Base-by-base conservation (phyloP, 2,329 filamentous ascomycete species). In the Chaetothyriales sp. region DNA sequence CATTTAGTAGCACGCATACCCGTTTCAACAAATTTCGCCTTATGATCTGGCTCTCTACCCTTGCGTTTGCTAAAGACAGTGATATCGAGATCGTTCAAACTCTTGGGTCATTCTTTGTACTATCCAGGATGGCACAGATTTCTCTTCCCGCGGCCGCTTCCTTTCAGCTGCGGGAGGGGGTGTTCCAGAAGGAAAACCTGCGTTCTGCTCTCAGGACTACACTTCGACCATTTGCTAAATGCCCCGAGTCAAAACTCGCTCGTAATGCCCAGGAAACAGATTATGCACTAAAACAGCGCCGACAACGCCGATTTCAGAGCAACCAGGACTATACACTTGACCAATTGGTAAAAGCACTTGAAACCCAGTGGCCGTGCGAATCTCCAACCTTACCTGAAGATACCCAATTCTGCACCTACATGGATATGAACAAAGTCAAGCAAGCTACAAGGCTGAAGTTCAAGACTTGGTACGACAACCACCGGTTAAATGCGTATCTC, bases 21-120 rank as follows among this genome's bases (percentile, higher is more conserved):
- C 5, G 54, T 8, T 20, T 45, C 7, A 52, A 62, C 46, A 63
- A 57, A 44, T 62, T 58, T 46, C 58, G 57, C 13, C 25, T 66
- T 8, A 65, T 66, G 60, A 59, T 62, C 10, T 64, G 59, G 62
- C 53, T 67, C 20, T 58, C 60, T 28, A 58, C 60, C 5, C 48
- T 66, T 53, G 61, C 61, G 1, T 65, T 63, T 50, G 54, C 60
- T 2, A 46, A 58, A 9, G 45, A 56, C n/a, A 28, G 54, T 10
- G 50, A 62, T 28, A 61, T 64, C 56, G 33, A 49, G 18, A 54
- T 64, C 15, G 22, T 66, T 8, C 52, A 61, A 33, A 54, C 48
- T 40, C 33, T 40, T 40, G 33, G 10, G 10, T 40, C 33, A 2
- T 40, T 40, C 33, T 40, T 40, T 40, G 33, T 15, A 15, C 10